Base-by-base conservation (phyloP, 768 basidiomycete species). In the Rhodocollybia butyracea region DNA sequence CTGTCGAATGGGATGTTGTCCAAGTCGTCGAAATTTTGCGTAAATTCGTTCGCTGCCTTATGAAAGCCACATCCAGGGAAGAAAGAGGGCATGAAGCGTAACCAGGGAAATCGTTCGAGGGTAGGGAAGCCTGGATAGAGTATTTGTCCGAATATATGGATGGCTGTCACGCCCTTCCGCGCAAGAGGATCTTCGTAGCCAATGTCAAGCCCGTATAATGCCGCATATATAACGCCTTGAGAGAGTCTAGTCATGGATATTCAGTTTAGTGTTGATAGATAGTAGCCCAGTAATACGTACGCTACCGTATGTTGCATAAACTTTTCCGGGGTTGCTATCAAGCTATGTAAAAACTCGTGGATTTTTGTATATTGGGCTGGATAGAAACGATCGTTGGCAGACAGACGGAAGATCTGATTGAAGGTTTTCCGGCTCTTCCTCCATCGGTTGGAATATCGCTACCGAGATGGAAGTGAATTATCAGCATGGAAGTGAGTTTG, bases 1-100 rank as follows among this genome's bases (percentile, higher is more conserved):
- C 22, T 36, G 8, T 50, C 34, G 17, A 34, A 50, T 22, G 48
- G 48, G 22, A 50, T 22, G 27, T n/a, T 50, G 22, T 50, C 13
- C 22, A 38, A 6, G 15, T 21, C 34, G 24, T 50, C 6, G 5
- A 50, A 5, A 36, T 24, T 17, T 15, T 13, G 13, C 5, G 19
- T 6, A 22, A 31, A 50, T 22, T 38, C 21, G 22, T 12, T 24
- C 3, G 48, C 48, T 24, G 22, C 5, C 13, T 5, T 10, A 24
- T 50, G 21, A 5, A 50, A 50, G n/a, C 22, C 22, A 36, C 48
- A 50, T 34, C 48, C 48, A 50, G 48, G 48, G 48, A 50, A 50
- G 32, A 31, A 50, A 38, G 48, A 50, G 10, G 48, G 48, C 31
- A 50, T 26, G n/a, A 12, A 50, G 6, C 8, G 6, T 24, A 50